A percentile compares a stretch with the other conserved stretches of the same genome.
phyloP scores from a whole-genome alignment of 1,284 basidiomycete genomes.

The Cryptococcus maquisensis region DNA sequence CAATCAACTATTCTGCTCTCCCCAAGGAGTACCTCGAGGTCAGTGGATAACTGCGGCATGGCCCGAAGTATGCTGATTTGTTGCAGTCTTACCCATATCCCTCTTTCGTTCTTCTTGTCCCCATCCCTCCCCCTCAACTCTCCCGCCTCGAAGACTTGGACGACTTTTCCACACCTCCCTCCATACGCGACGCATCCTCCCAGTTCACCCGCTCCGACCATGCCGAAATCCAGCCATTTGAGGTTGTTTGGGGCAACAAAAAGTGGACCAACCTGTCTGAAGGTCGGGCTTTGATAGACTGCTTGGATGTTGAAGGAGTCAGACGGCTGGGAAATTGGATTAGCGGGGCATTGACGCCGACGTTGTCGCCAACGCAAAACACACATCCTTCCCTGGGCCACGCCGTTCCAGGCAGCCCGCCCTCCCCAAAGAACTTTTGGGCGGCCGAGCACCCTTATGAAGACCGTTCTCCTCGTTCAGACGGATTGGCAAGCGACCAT shows the following conservation, averaged over 20 bases:
- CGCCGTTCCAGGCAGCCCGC: too few relatives aligned
- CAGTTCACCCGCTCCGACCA: conserved; percentile 23
- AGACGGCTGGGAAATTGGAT: conserved; percentile 36
- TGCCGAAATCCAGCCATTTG: conserved; percentile 20
- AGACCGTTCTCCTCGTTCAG: conserved; percentile 1
- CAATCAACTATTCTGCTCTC: conserved; percentile 2
- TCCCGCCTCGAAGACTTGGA: conserved; percentile 7
- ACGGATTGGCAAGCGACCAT: not conserved
- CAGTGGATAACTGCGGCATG: too few relatives aligned
- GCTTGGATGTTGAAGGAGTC: conserved; percentile 27
- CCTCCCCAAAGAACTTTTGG: not conserved
- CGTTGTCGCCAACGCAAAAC: not conserved
- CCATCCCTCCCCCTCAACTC: conserved; percentile 20
- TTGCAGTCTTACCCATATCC: conserved; percentile 43
- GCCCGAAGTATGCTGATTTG: too few relatives aligned
- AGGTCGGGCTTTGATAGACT: conserved; percentile 24
- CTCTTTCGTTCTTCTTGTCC: conserved; percentile 33
- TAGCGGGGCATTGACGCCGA: conserved; percentile 9
- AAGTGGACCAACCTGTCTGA: conserved; percentile 28
- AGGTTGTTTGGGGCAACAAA: conserved; percentile 32
- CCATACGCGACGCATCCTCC: conserved; percentile 4
- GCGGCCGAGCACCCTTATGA: not conserved
- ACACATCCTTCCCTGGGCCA: not conserved
- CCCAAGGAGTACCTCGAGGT: conserved; percentile 37
- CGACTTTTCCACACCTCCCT: conserved; percentile 4